phyloP scores from a whole-genome alignment of 768 basidiomycete species.

The Lactarius hengduanensis region DNA sequence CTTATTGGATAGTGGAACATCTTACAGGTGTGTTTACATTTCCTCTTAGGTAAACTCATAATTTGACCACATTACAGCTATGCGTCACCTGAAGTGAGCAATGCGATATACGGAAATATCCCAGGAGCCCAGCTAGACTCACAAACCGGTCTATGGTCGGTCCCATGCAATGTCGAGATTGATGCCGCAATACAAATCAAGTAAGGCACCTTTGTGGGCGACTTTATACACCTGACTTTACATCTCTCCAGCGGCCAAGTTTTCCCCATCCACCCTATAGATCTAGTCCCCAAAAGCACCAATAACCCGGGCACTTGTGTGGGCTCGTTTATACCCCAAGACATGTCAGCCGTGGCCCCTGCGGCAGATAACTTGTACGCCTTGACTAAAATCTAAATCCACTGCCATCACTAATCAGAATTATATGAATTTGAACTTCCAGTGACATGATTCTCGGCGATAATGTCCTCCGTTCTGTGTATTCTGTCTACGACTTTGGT shows the following conservation, averaged over 20 bases:
- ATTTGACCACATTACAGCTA: slow-evolving; percentile 48
- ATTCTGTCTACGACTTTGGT: slow-evolving; percentile 82
- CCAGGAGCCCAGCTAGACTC: slow-evolving; percentile 61
- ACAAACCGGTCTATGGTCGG: slow-evolving; percentile 57
- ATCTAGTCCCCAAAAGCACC: slow-evolving; percentile 54
- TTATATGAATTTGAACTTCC: slow-evolving; percentile 20
- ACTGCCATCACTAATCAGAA: slow-evolving; percentile 5
- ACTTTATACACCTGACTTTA: not conserved
- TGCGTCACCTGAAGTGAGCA: slow-evolving; percentile 58
- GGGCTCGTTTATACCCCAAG: slow-evolving; percentile 73
- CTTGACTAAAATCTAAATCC: not conserved
- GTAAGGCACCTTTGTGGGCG: slow-evolving; percentile 41
- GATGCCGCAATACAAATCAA: slow-evolving; percentile 77
- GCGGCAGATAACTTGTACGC: slow-evolving; percentile 54
- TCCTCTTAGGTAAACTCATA: slow-evolving; percentile 11
- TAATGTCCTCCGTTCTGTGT: slow-evolving; percentile 79
- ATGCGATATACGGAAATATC: slow-evolving; percentile 67
- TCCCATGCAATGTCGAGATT: slow-evolving; percentile 74
- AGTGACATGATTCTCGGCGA: slow-evolving; percentile 86
- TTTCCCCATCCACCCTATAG: slow-evolving; percentile 78
- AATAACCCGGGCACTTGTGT: slow-evolving; percentile 53
- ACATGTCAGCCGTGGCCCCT: slow-evolving; percentile 46
- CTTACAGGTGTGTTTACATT: slow-evolving; percentile 59
- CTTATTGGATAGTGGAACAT: slow-evolving; percentile 78
- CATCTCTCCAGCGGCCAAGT: slow-evolving; percentile 54